Evolutionary conservation across 768 basidiomycete species (phyloP), one percentile per base, ranked within the genome.

Genomic region (Podaxis carcinomalis): DNA sequence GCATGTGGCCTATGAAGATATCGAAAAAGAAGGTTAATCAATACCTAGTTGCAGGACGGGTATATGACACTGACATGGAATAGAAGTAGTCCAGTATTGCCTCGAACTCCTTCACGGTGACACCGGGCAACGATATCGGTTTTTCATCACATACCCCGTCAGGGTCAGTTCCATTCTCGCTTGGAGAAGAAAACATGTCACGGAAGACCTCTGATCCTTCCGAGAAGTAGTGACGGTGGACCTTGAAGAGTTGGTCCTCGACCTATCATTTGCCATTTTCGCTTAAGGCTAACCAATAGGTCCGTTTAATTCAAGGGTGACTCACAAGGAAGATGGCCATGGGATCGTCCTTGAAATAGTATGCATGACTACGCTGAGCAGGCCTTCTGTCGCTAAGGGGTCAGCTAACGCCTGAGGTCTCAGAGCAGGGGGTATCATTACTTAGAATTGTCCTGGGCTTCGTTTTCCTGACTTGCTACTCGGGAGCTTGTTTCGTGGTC

Each of bases 171-270:
- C 49, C 44, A 1, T 62, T 50, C 1, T 61, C 65, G 0, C 66
- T 63, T 0, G 66, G 66, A 37, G 69, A 69, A 7, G 65, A 21
- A 63, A 79, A 78, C 72, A 80, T 74, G 36, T 65, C 66, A 7
- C 70, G 66, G 65, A 80, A 81, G 14, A 75, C 68, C 9, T 70
- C 67, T 2, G 79, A 80, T 56, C 77, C 76, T 52, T 72, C 69
- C 52, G 68, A 68, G 25, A 81, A 65, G 55, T 75, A 76, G 62
- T 76, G 70, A 1, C 74, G 73, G 55, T 79, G 78, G 6, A 79
- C 73, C 61, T 44, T 63, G 51, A 63, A 63, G 19, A 63, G 53
- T 3, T 65, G 63, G 47, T 70, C 64, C 61, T 77, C 74, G 1
- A 78, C 76, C 79, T 80, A 19, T 16, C 3, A 6, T 16, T 9